These are phyloP conservation scores for Debaryomyces psychrophilus DNA, from an alignment of 1,139 yeast genomes.

Conservation along the genomic window DNA sequence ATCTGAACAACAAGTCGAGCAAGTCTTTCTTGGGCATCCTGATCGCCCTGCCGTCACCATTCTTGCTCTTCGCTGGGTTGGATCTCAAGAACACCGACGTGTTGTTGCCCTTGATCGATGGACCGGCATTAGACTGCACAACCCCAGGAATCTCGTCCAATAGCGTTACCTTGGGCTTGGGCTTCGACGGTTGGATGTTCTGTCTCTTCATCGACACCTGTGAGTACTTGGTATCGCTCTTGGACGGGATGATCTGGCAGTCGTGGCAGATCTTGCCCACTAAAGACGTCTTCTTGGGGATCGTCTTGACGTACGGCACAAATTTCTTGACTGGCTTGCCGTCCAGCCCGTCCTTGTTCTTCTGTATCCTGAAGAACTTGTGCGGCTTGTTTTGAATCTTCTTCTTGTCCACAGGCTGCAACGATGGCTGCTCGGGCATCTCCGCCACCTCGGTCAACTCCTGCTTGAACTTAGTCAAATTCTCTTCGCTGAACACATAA, in stretches of 20 bases:
- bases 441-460: constrained; percentile 53
- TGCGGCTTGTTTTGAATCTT: constrained; percentile 33
- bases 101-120: constrained; percentile 70
- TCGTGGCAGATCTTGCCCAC: constrained; percentile 92
- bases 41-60: constrained; percentile 83
- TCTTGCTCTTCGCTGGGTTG: constrained; percentile 35
- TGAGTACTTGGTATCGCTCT: constrained; percentile 68
- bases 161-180: constrained; percentile 74
- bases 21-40: constrained; percentile 93
- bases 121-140: constrained; percentile 81
- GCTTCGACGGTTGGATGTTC: constrained; percentile 43
- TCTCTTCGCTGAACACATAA: constrained; percentile 89
- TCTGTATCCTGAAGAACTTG: constrained; percentile 35
- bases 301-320: constrained; percentile 76
- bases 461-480: constrained; percentile 68
- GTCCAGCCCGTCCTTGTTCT: constrained; percentile 25
- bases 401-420: constrained; percentile 35
- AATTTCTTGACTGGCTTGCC: constrained; percentile 42
- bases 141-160: constrained; percentile 87
- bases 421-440: constrained; percentile 52
- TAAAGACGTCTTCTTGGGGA: constrained; percentile 82
- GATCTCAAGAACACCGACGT: constrained; percentile 62
- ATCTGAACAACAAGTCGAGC: constrained; percentile 80
- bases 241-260: constrained; percentile 83
- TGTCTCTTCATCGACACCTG: constrained; percentile 52